A percentile compares a stretch with the other conserved stretches of the same genome.
Conservation (phyloP, 2,329 filamentous ascomycete species). For the Pseudogymnoascus sp. region DNA sequence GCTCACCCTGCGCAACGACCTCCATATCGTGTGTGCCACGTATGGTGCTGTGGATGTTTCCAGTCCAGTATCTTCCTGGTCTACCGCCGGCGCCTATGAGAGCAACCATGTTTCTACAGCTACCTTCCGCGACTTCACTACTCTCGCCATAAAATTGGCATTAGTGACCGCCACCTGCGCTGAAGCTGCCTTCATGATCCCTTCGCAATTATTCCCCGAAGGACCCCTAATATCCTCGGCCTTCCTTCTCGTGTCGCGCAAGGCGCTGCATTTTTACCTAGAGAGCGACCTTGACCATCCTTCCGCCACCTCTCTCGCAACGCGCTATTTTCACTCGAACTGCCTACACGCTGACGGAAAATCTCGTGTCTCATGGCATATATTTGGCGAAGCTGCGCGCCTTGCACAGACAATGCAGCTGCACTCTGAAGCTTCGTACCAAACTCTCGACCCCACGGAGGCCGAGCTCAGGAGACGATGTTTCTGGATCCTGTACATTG, state of each 20-base stretch:
- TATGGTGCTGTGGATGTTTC: not conserved
- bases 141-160: slow-evolving; percentile 26
- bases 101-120: not conserved
- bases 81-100: not conserved
- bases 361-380: slow-evolving; percentile 39
- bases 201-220: slow-evolving; percentile 35
- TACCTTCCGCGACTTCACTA: not conserved
- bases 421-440: slow-evolving; percentile 34
- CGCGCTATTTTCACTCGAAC: slow-evolving; percentile 41
- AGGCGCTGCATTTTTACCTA: slow-evolving; percentile 34
- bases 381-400: slow-evolving; percentile 38
- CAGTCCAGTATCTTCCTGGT: slow-evolving; percentile 2
- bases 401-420: slow-evolving; percentile 39
- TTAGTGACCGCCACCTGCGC: slow-evolving; percentile 40
- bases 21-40: slow-evolving; percentile 28
- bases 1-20: slow-evolving; percentile 32
- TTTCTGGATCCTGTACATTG: slow-evolving; percentile 16
- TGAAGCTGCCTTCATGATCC: slow-evolving; percentile 36
- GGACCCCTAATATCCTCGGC: slow-evolving; percentile 23
- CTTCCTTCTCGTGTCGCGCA: slow-evolving; percentile 36
- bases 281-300: slow-evolving; percentile 38
- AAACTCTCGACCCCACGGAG: slow-evolving; percentile 33
- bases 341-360: slow-evolving; percentile 39
- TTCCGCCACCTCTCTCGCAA: slow-evolving; percentile 37
- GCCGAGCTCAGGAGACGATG: slow-evolving; percentile 23